These are phyloP conservation scores for Scutellaria baicalensis DNA, from an alignment of 257 asterid species.

Conservation along the genomic window DNA sequence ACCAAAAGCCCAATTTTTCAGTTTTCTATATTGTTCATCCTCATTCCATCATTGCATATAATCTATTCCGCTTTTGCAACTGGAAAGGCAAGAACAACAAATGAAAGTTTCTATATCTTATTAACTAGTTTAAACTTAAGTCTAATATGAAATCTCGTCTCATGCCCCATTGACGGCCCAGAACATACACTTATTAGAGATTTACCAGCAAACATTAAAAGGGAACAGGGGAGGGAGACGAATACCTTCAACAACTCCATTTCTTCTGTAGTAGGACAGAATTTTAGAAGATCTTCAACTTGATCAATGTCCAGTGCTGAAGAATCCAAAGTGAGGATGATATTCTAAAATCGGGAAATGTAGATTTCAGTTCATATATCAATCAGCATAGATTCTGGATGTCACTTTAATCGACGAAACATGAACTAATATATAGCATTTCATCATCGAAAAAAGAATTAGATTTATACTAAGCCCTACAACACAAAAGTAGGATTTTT, in stretches of 20 bases:
- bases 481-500: background rate
- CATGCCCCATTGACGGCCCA: no score
- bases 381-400: background rate
- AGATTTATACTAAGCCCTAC: background rate
- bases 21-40: no score
- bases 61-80: no score
- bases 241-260: constrained; percentile 84
- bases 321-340: constrained; percentile 83
- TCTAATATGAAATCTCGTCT: background rate
- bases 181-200: no score
- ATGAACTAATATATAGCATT: background rate
- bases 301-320: constrained; percentile 88
- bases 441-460: background rate
- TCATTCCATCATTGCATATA: no score
- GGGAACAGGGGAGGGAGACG: background rate
- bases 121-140: no score
- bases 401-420: background rate
- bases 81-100: no score
- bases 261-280: constrained; percentile 90
- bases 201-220: background rate
- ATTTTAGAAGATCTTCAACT: constrained; percentile 87
- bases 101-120: no score
- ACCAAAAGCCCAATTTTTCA: no score
- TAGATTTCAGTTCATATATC: background rate
- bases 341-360: constrained; percentile 39